Evolutionary conservation across 2,329 filamentous ascomycete genomes (phyloP).

Genomic region (Phialocephala subalpina): DNA sequence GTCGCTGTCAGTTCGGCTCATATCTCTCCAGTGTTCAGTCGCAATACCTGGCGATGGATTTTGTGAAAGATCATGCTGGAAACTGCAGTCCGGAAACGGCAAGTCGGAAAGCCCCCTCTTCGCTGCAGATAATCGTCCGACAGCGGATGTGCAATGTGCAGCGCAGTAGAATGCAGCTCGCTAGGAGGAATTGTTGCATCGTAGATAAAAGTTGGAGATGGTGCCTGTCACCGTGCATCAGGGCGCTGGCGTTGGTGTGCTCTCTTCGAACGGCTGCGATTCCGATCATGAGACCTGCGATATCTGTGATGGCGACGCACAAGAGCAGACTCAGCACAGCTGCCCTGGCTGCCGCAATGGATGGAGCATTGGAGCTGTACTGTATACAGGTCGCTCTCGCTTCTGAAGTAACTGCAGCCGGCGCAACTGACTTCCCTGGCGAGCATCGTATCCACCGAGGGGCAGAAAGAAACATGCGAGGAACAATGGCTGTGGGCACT

Average conservation of each 20-base stretch:
- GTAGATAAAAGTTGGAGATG: constrained; percentile 30
- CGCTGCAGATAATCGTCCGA: constrained; percentile 21
- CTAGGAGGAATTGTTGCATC: constrained; percentile 33
- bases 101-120: too few species aligned
- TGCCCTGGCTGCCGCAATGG: too few species aligned
- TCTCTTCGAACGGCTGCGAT: constrained; percentile 12
- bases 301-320: constrained; percentile 16
- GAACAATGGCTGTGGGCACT: background rate
- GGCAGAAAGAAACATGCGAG: constrained; percentile 2
- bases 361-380: background rate
- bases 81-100: background rate
- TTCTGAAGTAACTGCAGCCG: background rate
- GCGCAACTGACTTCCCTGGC: background rate
- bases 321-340: constrained; percentile 10
- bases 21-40: background rate
- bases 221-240: constrained; percentile 31
- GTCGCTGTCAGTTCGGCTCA: background rate
- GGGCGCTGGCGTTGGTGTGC: constrained; percentile 14
- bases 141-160: constrained; percentile 14
- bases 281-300: constrained; percentile 24
- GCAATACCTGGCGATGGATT: background rate
- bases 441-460: constrained; percentile 1
- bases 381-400: too few species aligned
- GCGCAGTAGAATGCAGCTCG: constrained; percentile 25
- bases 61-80: background rate